Conservation (phyloP, 345 rosid genomes). For the Capsella bursapastoris region DNA sequence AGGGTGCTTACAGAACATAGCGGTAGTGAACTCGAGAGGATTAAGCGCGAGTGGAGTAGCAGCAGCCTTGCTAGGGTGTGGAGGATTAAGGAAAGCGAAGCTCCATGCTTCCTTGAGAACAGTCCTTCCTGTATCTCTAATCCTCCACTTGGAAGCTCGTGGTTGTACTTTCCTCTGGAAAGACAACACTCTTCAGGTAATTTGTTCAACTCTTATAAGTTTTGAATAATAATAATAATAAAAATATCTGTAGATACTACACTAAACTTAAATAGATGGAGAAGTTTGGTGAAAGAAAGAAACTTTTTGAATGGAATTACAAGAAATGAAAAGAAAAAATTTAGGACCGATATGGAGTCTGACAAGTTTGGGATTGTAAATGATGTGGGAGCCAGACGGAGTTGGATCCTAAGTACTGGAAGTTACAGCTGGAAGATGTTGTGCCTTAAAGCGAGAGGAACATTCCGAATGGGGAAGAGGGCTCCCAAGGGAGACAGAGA, state of each 20-base stretch:
- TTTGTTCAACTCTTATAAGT: background rate
- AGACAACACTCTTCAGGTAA: slow-evolving; percentile 51
- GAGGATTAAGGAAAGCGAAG: slow-evolving; percentile 52
- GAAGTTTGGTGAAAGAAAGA: too few relatives aligned
- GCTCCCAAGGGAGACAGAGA: background rate
- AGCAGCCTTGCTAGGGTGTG: slow-evolving; percentile 53
- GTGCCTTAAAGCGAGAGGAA: slow-evolving; percentile 8
- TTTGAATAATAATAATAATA: background rate
- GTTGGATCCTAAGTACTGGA: slow-evolving; percentile 48
- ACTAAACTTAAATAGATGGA: too few relatives aligned
- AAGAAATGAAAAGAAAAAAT: too few relatives aligned
- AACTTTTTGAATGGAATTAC: too few relatives aligned
- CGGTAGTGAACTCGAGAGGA: slow-evolving; percentile 47
- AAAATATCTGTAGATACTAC: too few relatives aligned
- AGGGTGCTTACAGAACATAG: slow-evolving; percentile 50
- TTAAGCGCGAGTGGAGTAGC: slow-evolving; percentile 55
- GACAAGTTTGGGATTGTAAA: background rate
- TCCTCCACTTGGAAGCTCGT: slow-evolving; percentile 46
- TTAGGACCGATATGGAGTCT: background rate
- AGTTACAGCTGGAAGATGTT: slow-evolving; percentile 41
- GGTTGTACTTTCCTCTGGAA: slow-evolving; percentile 54
- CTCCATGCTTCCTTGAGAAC: slow-evolving; percentile 49
- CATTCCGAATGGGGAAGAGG: slow-evolving; percentile 2
- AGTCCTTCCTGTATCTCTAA: slow-evolving; percentile 42
- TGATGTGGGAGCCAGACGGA: slow-evolving; percentile 35